A percentile compares a stretch with the other conserved stretches of the same genome.
These are phyloP conservation scores for Trichoderma sp. DNA, from an alignment of 2,329 filamentous ascomycete species.

Conservation along the genomic window DNA sequence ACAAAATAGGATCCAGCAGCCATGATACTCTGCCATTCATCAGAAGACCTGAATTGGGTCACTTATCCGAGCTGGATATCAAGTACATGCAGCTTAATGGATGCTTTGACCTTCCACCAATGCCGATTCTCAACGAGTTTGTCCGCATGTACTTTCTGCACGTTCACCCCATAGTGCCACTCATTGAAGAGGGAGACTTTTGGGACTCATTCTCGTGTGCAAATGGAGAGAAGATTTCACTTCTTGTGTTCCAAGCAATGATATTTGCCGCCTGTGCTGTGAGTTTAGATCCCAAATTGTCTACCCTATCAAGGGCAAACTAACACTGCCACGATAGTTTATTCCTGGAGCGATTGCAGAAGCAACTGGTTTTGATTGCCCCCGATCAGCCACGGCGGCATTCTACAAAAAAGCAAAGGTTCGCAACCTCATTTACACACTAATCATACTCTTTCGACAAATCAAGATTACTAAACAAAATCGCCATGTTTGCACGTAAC, in stretches of 20 bases:
- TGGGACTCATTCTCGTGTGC: slow-evolving; percentile 24
- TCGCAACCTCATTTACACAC: not conserved
- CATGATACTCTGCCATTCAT: not conserved
- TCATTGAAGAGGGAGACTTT: slow-evolving; percentile 25
- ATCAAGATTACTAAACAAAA: not conserved
- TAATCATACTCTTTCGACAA: no score
- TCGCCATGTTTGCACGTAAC: not conserved
- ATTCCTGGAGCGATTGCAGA: slow-evolving; percentile 12
- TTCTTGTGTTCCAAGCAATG: slow-evolving; percentile 24
- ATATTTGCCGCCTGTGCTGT: slow-evolving; percentile 24
- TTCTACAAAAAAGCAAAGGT: slow-evolving; percentile 21
- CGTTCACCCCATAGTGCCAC: slow-evolving; percentile 25
- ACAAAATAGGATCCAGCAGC: not conserved
- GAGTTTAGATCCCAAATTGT: not conserved
- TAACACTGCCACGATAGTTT: not conserved
- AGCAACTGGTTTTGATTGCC: slow-evolving; percentile 12
- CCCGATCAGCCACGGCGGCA: slow-evolving; percentile 7
- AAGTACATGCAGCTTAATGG: slow-evolving; percentile 21
- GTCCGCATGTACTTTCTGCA: slow-evolving; percentile 26
- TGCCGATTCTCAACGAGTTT: slow-evolving; percentile 23
- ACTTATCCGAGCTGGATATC: slow-evolving; percentile 18
- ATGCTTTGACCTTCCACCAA: slow-evolving; percentile 23
- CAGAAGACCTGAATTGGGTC: not conserved
- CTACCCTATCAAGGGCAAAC: not conserved
- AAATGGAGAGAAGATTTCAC: not conserved